A percentile compares a stretch with the other conserved stretches of the same genome.
Evolutionary conservation across 805 yeast genomes (phyloP).

Genomic region (Saitoella complicata): DNA sequence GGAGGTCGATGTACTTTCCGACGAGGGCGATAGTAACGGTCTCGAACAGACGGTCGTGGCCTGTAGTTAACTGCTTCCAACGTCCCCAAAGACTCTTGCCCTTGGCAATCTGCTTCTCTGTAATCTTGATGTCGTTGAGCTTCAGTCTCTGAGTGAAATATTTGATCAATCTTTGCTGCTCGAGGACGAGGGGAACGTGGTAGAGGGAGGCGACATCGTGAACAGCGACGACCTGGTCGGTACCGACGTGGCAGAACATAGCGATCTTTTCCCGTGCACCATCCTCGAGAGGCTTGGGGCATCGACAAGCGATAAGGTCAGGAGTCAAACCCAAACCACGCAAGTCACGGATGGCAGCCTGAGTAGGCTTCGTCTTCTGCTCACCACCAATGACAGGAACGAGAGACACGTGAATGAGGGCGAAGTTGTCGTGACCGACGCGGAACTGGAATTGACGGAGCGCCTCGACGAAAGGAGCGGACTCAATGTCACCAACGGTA

Average conservation of each 20-base stretch:
- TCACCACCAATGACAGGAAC: conserved; percentile 98
- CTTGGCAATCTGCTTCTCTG: conserved; percentile 35
- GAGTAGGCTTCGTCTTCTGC: conserved; percentile 98
- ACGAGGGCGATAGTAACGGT: conserved; percentile 88
- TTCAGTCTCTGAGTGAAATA: conserved; percentile 54
- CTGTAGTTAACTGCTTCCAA: conserved; percentile 65
- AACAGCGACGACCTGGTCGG: conserved; percentile 93
- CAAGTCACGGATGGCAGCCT: conserved; percentile 94
- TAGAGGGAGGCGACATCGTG: conserved; percentile 94
- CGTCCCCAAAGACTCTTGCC: conserved; percentile 56
- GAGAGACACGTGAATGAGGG: conserved; percentile 87
- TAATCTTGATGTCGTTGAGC: conserved; percentile 32
- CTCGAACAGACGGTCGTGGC: conserved; percentile 66
- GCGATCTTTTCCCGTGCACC: conserved; percentile 91
- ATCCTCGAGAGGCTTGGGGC: conserved; percentile 62
- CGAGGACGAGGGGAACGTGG: conserved; percentile 84
- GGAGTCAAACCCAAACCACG: conserved; percentile 90
- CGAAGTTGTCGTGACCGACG: conserved; percentile 86
- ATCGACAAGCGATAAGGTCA: conserved; percentile 96
- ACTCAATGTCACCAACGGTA: conserved; percentile 97
- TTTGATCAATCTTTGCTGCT: conserved; percentile 70
- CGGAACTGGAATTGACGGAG: conserved; percentile 96
- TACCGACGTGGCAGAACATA: conserved; percentile 97
- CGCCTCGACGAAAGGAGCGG: conserved; percentile 98
- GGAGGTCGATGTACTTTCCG: conserved; percentile 90